A percentile compares a stretch with the other conserved stretches of the same genome.
These are phyloP conservation scores for Kurtzmaniella quercitrusa DNA, from an alignment of 1,139 yeast genomes.

Conservation along the genomic window DNA sequence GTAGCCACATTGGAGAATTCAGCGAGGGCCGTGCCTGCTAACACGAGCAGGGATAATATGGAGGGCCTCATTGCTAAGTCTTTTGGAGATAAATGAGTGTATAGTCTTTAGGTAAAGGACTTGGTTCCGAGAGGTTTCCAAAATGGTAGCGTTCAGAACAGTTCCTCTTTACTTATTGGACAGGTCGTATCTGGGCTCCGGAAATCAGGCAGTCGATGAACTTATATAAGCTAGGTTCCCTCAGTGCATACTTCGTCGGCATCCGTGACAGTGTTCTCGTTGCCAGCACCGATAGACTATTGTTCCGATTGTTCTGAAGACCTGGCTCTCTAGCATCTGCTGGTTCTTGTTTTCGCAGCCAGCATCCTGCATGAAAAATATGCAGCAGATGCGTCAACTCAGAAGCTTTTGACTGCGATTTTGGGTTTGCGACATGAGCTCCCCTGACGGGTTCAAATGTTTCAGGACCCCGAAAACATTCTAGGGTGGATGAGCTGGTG, in stretches of 20 bases:
- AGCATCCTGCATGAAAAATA: background rate
- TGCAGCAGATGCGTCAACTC: background rate
- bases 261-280: background rate
- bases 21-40: constrained; percentile 6
- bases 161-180: background rate
- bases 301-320: background rate
- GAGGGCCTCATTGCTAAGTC: background rate
- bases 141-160: background rate
- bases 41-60: background rate
- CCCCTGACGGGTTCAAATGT: too few relatives aligned
- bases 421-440: background rate
- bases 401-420: background rate
- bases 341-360: constrained; percentile 1
- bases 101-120: too few relatives aligned
- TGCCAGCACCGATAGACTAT: background rate
- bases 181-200: background rate
- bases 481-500: too few relatives aligned
- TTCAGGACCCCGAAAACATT: too few relatives aligned
- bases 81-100: background rate
- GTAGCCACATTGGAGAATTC: constrained; percentile 17
- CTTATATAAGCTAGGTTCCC: background rate
- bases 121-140: background rate
- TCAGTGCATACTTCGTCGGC: background rate
- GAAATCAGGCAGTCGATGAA: background rate
- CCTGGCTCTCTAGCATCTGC: background rate